Evolutionary conservation across 2,329 filamentous ascomycete genomes (phyloP), one percentile per base, ranked within the genome.

Genomic region (Anthostomella pinea): DNA sequence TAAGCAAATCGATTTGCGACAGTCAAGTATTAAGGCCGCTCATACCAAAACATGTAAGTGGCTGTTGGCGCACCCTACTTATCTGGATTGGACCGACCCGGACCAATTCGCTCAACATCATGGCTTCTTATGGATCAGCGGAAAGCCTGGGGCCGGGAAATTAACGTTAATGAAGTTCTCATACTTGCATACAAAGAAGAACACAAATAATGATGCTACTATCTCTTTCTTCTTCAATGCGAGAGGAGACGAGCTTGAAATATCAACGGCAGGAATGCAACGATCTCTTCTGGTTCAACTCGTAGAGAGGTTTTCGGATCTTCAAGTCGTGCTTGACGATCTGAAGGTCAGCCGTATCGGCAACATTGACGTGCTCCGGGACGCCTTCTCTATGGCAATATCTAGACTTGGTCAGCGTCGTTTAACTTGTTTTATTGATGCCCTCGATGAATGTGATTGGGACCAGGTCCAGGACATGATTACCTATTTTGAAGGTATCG

Each of bases 161-260:
- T 68, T 64, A 8, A 71, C 64, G 0, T 37, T 72, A 17, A 69
- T 69, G 62, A 70, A 67, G 31, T 62, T 60, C 20, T 14, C 32
- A 48, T 2, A 13, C 30, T 21, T 18, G 24, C 3, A 21, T 9
- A 22, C 38, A 8, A 50, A 50, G 27, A 41, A 39, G 14, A 5
- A 8, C 11, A n/a, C 23, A 27, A 11, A 24, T 9, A 18, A 36
- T 26, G 20, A 21, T 11, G 35, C 46, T 6, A 35, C 51, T 5
- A 41, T 58, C 5, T 56, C 53, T 0, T 75, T 72, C 48, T 75
- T 73, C 57, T 75, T 75, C 58, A 68, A 72, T 35, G 68, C 69
- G 0, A 53, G 68, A 29, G 69, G 69, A 1, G 49, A 53, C 0
- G 35, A 54, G 7, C 51, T 69, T 13, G 69, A 76, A 39, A 72